Evolutionary conservation across 306 rosid genomes (phyloP).

Genomic region (Neltuma alba): DNA sequence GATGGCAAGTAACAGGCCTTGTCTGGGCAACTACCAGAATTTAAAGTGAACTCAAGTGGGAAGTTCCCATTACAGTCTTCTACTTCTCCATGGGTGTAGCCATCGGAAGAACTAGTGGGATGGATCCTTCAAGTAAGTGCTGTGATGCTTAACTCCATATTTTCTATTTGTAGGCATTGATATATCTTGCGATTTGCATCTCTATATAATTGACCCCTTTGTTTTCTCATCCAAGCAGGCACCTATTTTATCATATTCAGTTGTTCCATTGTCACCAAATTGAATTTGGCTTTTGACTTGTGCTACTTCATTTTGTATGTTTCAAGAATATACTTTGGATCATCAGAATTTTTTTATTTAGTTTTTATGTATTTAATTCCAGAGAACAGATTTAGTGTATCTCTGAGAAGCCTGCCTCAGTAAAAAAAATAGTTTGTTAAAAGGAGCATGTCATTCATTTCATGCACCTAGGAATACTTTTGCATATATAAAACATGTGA

Average conservation of each 20-base stretch:
- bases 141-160: slow-evolving; percentile 10
- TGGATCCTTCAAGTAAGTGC: slow-evolving; percentile 39
- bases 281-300: not conserved
- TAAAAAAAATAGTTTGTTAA: not conserved
- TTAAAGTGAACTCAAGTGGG: not conserved
- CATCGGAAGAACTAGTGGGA: slow-evolving; percentile 24
- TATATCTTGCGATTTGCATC: slow-evolving; percentile 8
- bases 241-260: slow-evolving; percentile 1
- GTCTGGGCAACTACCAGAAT: slow-evolving; percentile 17
- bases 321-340: slow-evolving; percentile 18
- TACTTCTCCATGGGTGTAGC: not conserved
- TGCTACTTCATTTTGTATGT: not conserved
- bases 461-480: slow-evolving; percentile 1
- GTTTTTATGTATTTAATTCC: slow-evolving; percentile 7
- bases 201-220: not conserved
- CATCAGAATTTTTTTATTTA: not conserved
- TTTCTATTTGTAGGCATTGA: slow-evolving; percentile 22
- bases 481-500: not conserved
- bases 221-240: not conserved
- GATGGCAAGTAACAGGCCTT: slow-evolving; percentile 6
- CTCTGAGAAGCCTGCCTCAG: not conserved
- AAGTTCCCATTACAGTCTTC: slow-evolving; percentile 27
- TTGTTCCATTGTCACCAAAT: slow-evolving; percentile 11
- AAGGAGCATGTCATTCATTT: slow-evolving; percentile 27
- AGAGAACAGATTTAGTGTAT: not conserved